Evolutionary conservation across 371 early-diverging fungal species (phyloP).

Genomic region (Circinella umbellata): DNA sequence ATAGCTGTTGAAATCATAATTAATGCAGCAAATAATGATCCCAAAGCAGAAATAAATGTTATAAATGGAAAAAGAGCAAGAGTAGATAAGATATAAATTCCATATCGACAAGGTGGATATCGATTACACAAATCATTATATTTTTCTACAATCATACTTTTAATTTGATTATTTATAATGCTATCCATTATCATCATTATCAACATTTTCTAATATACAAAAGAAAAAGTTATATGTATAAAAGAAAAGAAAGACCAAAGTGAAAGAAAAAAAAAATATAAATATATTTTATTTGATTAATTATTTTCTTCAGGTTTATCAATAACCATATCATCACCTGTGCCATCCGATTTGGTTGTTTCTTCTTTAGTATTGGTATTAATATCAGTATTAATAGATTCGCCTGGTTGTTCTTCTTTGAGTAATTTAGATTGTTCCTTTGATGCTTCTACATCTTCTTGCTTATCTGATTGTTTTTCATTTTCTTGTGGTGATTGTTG

Average conservation of each 20-base stretch:
- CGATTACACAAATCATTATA: background rate
- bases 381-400: background rate
- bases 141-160: background rate
- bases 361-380: background rate
- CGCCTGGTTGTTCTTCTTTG: background rate
- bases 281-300: too few species aligned
- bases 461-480: background rate
- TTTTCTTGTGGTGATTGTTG: background rate
- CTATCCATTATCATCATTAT: background rate
- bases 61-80: constrained; percentile 1
- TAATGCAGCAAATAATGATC: background rate
- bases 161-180: background rate
- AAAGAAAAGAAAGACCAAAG: background rate
- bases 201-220: background rate
- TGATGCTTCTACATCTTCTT: background rate
- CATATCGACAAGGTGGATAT: background rate
- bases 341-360: too few species aligned
- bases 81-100: background rate
- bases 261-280: background rate
- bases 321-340: background rate
- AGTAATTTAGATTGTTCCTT: background rate
- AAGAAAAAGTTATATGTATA: background rate
- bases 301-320: constrained; percentile 9
- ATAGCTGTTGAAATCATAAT: constrained; percentile 6
- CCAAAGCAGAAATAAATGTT: constrained; percentile 2